Evolutionary conservation across 2,329 filamentous ascomycete species (phyloP), one percentile per base, ranked within the genome.

Genomic region (Mariannaea elegans): DNA sequence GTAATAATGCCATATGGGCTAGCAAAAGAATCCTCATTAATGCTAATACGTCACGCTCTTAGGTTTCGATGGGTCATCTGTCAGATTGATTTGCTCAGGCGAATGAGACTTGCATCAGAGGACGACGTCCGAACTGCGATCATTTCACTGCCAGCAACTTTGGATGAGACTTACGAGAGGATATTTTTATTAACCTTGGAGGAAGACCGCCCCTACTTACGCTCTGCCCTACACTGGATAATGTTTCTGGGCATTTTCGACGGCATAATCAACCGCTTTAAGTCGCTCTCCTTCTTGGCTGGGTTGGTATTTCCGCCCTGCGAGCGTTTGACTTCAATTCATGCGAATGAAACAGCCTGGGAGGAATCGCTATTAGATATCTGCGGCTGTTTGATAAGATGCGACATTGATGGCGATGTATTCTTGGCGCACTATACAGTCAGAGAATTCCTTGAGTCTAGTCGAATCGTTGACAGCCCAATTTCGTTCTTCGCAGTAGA

Each of bases 11-110:
- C 7, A 31, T 12, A 31, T 31, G 27, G 27, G 7, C 12, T 31
- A 31, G 27, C 27, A 7, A 12, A 31, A 31, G 27, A 38, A n/a
- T 16, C 7, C 34, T 16, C 8, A n/a, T 38, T 8, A 19, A 44
- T 44, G n/a, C 41, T 44, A 16, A 44, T 12, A 7, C 18, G 7
- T 44, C 12, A 19, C 18, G 8, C 12, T 7, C 21, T 18, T 7
- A 27, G 41, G 41, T 52, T 52, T 21, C 21, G 48, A 12, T 52
- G 48, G 48, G 36, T 38, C 7, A 34, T 41, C 34, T 52, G 48
- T n/a, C 48, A 52, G 19, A 16, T 52, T 5, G 48, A 52, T n/a
- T 19, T 52, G 7, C 48, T 52, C 2, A 29, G 38, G 14, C 48
- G 48, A 7, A 44, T 44, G 41, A 12, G 41, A 44, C n/a, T 52